These are phyloP conservation scores for Stenogyne calaminthoides DNA, from an alignment of 305 asterid species.

Conservation along the genomic window DNA sequence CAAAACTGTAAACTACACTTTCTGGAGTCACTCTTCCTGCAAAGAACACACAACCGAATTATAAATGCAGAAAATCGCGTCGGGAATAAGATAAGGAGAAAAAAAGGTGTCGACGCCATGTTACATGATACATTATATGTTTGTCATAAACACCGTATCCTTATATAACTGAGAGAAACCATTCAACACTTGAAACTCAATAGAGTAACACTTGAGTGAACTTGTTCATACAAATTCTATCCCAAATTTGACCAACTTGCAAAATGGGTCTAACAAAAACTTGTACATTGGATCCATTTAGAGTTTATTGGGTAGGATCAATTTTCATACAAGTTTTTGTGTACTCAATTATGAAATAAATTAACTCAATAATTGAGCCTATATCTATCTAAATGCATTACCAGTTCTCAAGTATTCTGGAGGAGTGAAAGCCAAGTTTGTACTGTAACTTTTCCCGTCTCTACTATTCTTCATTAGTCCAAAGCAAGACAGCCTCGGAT, in stretches of 20 bases:
- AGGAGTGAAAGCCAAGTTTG: slow-evolving; percentile 75
- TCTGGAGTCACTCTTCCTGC: slow-evolving; percentile 71
- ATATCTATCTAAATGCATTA: slow-evolving; percentile 28
- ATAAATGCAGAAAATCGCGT: background rate
- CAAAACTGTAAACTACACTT: slow-evolving; percentile 73
- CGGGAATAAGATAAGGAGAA: background rate
- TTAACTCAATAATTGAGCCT: background rate
- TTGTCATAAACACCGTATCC: background rate
- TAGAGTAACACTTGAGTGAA: background rate
- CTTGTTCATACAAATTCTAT: background rate
- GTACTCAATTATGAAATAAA: background rate
- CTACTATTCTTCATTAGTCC: slow-evolving; percentile 79
- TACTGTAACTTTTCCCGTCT: slow-evolving; percentile 79
- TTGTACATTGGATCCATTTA: no score
- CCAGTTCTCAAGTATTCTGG: slow-evolving; percentile 82
- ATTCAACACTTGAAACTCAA: background rate
- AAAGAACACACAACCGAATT: background rate
- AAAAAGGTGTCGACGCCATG: no score
- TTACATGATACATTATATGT: background rate
- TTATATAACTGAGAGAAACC: background rate
- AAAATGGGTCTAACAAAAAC: background rate
- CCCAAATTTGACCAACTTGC: background rate
- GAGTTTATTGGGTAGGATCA: no score
- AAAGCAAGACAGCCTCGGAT: slow-evolving; percentile 72
- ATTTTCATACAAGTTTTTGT: no score